Evolutionary conservation across 495 filamentous ascomycete genomes (phyloP), one percentile per base, ranked within the genome.

Genomic region (Aspergillus cavernicola): DNA sequence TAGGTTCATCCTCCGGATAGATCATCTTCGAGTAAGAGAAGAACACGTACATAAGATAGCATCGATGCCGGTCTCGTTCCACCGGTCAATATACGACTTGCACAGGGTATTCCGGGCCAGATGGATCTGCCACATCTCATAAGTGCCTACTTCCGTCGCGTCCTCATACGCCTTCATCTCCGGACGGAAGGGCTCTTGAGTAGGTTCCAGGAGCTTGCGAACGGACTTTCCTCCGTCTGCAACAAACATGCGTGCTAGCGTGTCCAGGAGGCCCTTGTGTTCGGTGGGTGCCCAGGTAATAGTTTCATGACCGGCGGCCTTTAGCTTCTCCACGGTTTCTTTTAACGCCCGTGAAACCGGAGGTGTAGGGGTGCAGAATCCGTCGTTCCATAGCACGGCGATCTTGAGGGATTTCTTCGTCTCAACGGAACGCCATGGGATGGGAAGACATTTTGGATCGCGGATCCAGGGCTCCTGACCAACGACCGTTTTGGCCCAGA

Each of bases 61-160:
- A 39, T 59, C 57, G 23, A 59, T 47, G 0, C 40, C 50, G 2
- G 5, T 23, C 13, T 31, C 46, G 39, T 58, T 62, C 75, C 76
- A 82, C 5, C 79, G 66, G 18, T 70, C 64, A 5, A 80, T 54
- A 56, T 80, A 74, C n/a, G 68, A 60, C 6, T 66, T 73, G 48
- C 74, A 69, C 9, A 80, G 59, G 6, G 61, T 59, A 3, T 50
- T 64, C 46, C 65, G 66, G 39, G 64, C 52, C 0, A 67, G 67
- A 6, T 77, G 76, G 0, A 78, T 55, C 18, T 68, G 63, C 8
- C 66, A 61, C 13, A 77, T 59, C 36, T 66, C 58, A 8, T 71
- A 58, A 0, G 80, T 47, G 0, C 51, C 54, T 2, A 64, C 46
- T 1, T 63, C 35, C 26, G 66, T 66, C 2, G 66, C 61, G 3